Base-by-base conservation (phyloP, 805 yeast species). In the Blastobotrys terrestris region DNA sequence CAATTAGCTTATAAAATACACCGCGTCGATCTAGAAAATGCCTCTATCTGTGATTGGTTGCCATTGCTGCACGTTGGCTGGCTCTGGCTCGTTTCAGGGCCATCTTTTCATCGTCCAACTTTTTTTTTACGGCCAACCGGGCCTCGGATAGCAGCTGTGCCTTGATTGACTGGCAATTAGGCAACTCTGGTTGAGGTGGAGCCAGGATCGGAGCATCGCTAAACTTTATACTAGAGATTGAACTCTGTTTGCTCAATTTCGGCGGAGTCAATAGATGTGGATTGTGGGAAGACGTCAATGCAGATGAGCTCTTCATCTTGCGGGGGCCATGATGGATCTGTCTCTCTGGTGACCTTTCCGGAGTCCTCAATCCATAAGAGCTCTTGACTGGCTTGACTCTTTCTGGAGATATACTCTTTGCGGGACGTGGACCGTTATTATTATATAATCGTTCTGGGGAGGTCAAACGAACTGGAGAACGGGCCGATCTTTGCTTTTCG, bases 131-230 rank as follows among this genome's bases (percentile, higher is more conserved):
- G 5, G 65, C 65, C 13, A 54, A 41, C 13, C 64, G 56, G 2
- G 65, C 62, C 44, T 61, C 63, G n/a, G 55, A 55, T 49, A 58
- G 46, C 35, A 59, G 45, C 41, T 62, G 64, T 11, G 52, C 52
- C 26, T 54, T 53, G 35, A 26, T 26, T 26, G 35, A 26, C 11
- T 26, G 8, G 11, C 35, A 6, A 14, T 7, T 31, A 13, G 44
- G 40, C 21, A 40, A 15, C 13, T 42, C 15, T 11, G 49, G 41
- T n/a, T 21, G 43, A 16, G 16, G 15, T n/a, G 43, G 31, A 14
- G 31, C 15, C 19, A 11, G 20, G 16, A 13, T 41, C 15, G 40
- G 16, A 31, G 39, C 26, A 3, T 42, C 14, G 20, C 20, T 46
- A 7, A 46, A n/a, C 6, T 31, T 13, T 5, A 39, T 3, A 19